phyloP scores from a whole-genome alignment of 805 yeast genomes.

The Lipomyces kockii region DNA sequence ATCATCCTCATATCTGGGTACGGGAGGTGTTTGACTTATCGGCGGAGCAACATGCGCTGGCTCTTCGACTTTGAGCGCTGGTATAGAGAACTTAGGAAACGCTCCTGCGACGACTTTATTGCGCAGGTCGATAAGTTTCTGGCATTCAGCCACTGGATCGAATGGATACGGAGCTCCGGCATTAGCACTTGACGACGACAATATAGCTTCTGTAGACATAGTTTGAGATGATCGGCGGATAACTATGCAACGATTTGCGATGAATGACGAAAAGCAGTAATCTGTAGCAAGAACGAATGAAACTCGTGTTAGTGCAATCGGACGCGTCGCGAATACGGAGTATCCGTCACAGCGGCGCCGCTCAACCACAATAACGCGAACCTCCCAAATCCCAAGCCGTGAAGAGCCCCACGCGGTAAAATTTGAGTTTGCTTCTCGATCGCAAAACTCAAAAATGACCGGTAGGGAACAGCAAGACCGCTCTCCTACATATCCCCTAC shows the following conservation, averaged over 20 bases:
- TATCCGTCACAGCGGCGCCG: neutral
- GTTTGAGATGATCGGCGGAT: neutral
- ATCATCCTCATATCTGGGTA: neutral
- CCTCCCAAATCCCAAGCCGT: neutral
- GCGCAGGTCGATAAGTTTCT: conserved; percentile 30
- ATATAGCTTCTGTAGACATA: neutral
- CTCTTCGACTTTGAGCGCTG: neutral
- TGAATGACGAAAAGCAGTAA: neutral
- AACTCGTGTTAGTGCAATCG: no score
- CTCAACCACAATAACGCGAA: no score
- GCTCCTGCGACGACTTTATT: conserved; percentile 26
- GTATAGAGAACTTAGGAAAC: conserved; percentile 25
- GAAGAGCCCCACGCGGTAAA: neutral
- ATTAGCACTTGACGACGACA: neutral
- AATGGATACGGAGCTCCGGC: conserved; percentile 15
- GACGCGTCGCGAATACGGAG: neutral
- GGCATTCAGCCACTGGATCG: conserved; percentile 34
- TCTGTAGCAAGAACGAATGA: no score
- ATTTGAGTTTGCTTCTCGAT: neutral
- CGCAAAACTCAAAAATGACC: neutral
- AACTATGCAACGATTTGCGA: neutral
- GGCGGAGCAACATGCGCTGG: conserved; percentile 7
- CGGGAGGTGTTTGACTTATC: neutral
- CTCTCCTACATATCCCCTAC: neutral
- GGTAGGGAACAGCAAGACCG: neutral